Evolutionary conservation across 2,329 filamentous ascomycete species (phyloP).

Genomic region (Lasiodiplodia sp.): DNA sequence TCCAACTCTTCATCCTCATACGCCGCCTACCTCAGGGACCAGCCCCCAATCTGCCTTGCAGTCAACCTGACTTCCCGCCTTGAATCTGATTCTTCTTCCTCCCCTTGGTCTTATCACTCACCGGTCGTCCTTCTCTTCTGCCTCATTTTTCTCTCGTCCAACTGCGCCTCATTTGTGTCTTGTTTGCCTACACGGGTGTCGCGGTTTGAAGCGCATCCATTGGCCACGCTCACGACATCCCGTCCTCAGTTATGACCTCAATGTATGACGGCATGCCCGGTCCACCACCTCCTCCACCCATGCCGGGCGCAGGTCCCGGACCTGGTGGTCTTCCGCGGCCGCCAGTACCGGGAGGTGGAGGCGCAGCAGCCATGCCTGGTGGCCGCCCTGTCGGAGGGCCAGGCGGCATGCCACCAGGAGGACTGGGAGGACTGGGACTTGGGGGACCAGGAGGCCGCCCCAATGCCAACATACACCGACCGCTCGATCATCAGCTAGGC

Average conservation of each 20-base stretch:
- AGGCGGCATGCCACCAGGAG: not conserved
- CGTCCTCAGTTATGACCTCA: not conserved
- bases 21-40: not conserved
- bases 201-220: not conserved
- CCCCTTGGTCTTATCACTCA: not conserved
- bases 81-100: not conserved
- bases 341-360: not conserved
- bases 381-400: not conserved
- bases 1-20: not conserved
- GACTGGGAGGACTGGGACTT: not conserved
- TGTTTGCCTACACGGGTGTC: not conserved
- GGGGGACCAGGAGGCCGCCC: not conserved
- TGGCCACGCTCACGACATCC: not conserved
- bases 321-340: not conserved
- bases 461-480: conserved; percentile 13
- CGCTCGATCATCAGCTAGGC: conserved; percentile 6
- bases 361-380: not conserved
- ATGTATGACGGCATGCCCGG: not conserved
- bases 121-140: not conserved
- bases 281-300: not conserved
- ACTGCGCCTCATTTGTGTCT: not conserved
- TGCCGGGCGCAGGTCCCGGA: not conserved
- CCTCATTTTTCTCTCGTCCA: not conserved
- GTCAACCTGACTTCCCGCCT: not conserved
- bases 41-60: not conserved